Conservation (phyloP, 2,329 filamentous ascomycete genomes). For the Verticillium nubilum region DNA sequence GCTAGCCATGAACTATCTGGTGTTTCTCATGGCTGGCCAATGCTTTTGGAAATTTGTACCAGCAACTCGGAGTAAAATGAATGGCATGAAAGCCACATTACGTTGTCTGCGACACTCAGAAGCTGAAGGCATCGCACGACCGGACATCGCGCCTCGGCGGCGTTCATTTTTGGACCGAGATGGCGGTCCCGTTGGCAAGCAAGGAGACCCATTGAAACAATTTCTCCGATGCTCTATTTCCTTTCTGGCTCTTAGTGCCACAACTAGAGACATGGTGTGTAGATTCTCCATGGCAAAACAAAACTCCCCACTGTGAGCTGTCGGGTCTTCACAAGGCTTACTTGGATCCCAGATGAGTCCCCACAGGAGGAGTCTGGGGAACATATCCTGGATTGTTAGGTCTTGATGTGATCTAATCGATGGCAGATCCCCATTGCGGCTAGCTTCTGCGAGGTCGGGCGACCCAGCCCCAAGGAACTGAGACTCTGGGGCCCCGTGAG, state of each 20-base stretch:
- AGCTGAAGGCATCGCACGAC: too few species aligned
- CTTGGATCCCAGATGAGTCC: not conserved
- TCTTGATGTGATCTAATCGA: not conserved
- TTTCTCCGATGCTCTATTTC: not conserved
- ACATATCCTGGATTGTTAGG: too few species aligned
- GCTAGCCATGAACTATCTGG: too few species aligned
- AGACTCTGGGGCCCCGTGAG: not conserved
- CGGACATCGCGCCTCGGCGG: too few species aligned
- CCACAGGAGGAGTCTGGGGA: not conserved
- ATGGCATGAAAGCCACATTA: too few species aligned
- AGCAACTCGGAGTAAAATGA: too few species aligned
- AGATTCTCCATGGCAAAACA: not conserved
- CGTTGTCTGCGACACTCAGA: too few species aligned
- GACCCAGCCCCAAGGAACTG: not conserved
- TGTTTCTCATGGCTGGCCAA: too few species aligned
- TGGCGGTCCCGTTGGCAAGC: too few species aligned
- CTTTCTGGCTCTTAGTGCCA: not conserved
- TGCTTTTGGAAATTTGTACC: too few species aligned
- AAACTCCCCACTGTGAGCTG: not conserved
- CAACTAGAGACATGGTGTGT: not conserved
- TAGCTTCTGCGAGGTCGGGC: not conserved
- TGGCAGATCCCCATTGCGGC: not conserved
- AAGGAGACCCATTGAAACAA: too few species aligned
- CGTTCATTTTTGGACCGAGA: too few species aligned
- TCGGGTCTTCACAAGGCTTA: not conserved